Conservation (phyloP, 2,329 filamentous ascomycete species). For the Chaetoscypha palmicola region DNA sequence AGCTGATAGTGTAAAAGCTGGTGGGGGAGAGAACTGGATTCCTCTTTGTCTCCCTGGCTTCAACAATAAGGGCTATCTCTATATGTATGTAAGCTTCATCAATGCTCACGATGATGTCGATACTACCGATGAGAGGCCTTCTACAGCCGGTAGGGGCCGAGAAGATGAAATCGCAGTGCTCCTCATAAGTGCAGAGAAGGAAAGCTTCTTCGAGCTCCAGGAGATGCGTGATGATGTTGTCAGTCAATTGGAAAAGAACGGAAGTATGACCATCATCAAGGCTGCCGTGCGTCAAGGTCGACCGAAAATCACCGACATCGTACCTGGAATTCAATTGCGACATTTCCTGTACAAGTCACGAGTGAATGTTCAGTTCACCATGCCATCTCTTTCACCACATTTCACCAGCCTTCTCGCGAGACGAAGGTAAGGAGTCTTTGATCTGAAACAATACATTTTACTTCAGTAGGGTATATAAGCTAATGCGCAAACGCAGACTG, state of each 20-base stretch:
- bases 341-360: constrained; percentile 97
- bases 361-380: constrained; percentile 90
- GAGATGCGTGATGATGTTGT: constrained; percentile 59
- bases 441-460: background rate
- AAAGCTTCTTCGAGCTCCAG: constrained; percentile 86
- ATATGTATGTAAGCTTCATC: constrained; percentile 99
- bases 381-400: constrained; percentile 70
- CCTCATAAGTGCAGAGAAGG: constrained; percentile 85
- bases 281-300: constrained; percentile 65
- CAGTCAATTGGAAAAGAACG: constrained; percentile 67
- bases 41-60: constrained; percentile 93
- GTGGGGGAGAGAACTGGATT: constrained; percentile 95
- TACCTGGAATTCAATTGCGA: constrained; percentile 70
- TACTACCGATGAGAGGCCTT: constrained; percentile 43
- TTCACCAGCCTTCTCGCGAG: constrained; percentile 55
- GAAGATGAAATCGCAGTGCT: constrained; percentile 83
- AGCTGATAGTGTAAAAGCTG: constrained; percentile 83
- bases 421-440: constrained; percentile 45
- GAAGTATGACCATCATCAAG: constrained; percentile 67
- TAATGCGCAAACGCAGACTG: constrained; percentile 40
- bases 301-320: constrained; percentile 64
- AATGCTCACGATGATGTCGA: constrained; percentile 48
- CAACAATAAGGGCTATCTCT: constrained; percentile 92
- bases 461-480: constrained; percentile 1
- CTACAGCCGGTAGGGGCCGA: constrained; percentile 59